These are phyloP conservation scores for Eimeria praecox DNA, from an alignment of 169 alveolate genomes.

Conservation along the genomic window DNA sequence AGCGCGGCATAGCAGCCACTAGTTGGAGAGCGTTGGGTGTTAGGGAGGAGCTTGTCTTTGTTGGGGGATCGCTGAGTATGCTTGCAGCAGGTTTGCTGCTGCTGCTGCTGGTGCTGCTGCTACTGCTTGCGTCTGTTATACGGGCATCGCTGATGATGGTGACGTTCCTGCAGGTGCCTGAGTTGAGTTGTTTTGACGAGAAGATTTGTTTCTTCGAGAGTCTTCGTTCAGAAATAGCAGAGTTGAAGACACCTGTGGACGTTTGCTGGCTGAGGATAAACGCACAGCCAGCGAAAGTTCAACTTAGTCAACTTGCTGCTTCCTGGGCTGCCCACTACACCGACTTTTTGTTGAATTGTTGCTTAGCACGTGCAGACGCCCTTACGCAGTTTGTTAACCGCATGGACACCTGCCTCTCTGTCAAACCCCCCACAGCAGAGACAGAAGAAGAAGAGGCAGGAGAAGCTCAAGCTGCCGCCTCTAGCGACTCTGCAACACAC, in stretches of 20 bases:
- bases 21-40: too few species aligned
- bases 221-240: constrained; percentile 87
- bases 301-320: constrained; percentile 90
- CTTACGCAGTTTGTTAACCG: constrained; percentile 92
- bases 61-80: too few species aligned
- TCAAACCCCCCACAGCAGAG: constrained; percentile 26
- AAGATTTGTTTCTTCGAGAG: constrained; percentile 81
- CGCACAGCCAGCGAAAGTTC: constrained; percentile 93
- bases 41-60: too few species aligned
- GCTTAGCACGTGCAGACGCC: constrained; percentile 89
- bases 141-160: background rate
- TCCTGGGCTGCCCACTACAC: constrained; percentile 93
- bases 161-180: constrained; percentile 84
- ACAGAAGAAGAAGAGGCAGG: background rate
- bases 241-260: constrained; percentile 92
- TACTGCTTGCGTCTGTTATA: too few species aligned
- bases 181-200: constrained; percentile 88
- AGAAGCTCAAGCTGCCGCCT: constrained; percentile 57
- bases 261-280: constrained; percentile 94
- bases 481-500: constrained; percentile 67
- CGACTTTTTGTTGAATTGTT: constrained; percentile 89
- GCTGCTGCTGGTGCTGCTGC: background rate
- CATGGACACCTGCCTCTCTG: constrained; percentile 92
- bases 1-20: too few species aligned
- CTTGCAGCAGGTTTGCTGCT: background rate